phyloP scores from a whole-genome alignment of 345 rosid species.

The Euphorbia pulcherrima region DNA sequence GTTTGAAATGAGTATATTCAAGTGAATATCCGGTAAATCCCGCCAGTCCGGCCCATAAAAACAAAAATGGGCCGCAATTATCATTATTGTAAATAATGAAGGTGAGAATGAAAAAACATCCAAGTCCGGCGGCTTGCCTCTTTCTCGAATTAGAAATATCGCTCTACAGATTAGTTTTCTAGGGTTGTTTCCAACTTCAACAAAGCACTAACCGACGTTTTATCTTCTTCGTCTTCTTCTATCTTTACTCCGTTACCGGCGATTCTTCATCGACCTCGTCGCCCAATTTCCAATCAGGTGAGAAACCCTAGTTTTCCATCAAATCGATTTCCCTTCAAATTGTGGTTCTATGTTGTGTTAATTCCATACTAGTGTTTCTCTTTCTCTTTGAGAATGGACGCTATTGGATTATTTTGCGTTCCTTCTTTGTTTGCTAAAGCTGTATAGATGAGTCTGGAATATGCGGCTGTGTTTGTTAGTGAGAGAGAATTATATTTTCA shows the following conservation, averaged over 20 bases:
- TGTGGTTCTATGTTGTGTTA: neutral
- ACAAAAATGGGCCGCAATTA: too few relatives aligned
- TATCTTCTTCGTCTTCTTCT: neutral
- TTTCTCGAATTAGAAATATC: slow-evolving; percentile 4
- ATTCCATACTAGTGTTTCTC: neutral
- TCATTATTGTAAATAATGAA: too few relatives aligned
- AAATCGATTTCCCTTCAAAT: neutral
- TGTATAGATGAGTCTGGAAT: neutral
- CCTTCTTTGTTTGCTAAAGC: slow-evolving; percentile 1
- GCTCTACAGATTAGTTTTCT: neutral
- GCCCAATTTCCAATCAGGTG: slow-evolving; percentile 12
- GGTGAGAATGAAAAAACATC: neutral
- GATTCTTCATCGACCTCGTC: neutral
- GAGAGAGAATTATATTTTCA: neutral
- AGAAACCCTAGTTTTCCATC: neutral
- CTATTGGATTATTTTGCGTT: neutral
- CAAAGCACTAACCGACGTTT: neutral
- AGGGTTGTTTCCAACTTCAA: neutral
- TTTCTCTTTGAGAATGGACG: neutral
- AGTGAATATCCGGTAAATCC: too few relatives aligned
- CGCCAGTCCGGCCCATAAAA: too few relatives aligned
- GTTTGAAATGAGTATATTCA: too few relatives aligned
- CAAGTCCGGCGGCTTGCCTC: neutral
- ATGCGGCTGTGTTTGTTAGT: neutral
- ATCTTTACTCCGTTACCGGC: neutral